phyloP scores from a whole-genome alignment of 1,284 basidiomycete genomes.

The Trametes sp. region DNA sequence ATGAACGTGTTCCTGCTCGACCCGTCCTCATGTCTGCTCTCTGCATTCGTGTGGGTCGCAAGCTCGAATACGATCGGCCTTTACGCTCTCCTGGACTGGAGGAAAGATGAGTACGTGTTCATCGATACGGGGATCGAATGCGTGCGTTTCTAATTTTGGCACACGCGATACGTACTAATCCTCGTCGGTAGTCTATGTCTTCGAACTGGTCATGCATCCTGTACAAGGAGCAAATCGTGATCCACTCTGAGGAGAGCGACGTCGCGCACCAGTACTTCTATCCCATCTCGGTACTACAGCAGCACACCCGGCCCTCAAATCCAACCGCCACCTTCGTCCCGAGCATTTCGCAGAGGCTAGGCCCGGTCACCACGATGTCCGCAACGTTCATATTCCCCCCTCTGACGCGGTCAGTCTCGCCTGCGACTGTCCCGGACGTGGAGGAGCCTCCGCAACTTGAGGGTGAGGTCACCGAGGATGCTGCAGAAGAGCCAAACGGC shows the following conservation, averaged over 20 bases:
- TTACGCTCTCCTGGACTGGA: constrained; percentile 74
- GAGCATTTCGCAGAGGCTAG: constrained; percentile 42
- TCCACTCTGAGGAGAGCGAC: constrained; percentile 71
- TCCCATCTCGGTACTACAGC: constrained; percentile 55
- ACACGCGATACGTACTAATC: constrained; percentile 5
- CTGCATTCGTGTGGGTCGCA: constrained; percentile 69
- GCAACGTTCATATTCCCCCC: constrained; percentile 44
- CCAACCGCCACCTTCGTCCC: constrained; percentile 43
- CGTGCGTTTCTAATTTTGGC: constrained; percentile 51
- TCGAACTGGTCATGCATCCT: constrained; percentile 82
- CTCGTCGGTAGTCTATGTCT: constrained; percentile 53
- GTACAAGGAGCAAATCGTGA: constrained; percentile 64
- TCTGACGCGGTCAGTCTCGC: constrained; percentile 28
- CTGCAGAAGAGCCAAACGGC: neutral
- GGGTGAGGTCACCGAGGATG: neutral
- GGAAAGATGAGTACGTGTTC: constrained; percentile 67
- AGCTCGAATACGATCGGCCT: constrained; percentile 60
- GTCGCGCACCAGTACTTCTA: constrained; percentile 65
- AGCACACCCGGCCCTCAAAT: constrained; percentile 44
- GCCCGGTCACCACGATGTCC: constrained; percentile 36
- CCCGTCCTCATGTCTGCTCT: constrained; percentile 63
- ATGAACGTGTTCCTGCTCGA: constrained; percentile 82
- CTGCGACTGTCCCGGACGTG: constrained; percentile 19
- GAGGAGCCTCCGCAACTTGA: neutral
- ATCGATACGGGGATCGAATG: constrained; percentile 76